Percentiles rank a stretch among this genome's conserved stretches.
These are phyloP conservation scores for Sphaerulina vaccinii DNA, from an alignment of 2,329 filamentous ascomycete genomes.

Conservation along the genomic window DNA sequence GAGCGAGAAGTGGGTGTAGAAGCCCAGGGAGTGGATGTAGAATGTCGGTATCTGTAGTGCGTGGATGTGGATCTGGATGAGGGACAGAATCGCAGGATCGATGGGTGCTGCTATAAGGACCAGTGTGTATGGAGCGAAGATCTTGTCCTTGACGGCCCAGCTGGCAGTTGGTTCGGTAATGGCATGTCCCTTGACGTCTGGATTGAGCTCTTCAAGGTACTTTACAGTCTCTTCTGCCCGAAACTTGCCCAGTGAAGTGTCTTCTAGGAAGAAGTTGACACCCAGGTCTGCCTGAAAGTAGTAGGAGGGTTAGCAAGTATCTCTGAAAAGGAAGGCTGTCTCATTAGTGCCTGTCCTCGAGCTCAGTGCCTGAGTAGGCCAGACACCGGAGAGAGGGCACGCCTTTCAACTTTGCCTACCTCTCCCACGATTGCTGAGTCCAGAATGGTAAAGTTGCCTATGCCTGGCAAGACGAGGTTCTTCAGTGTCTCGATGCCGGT, in stretches of 20 bases:
- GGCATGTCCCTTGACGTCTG: slow-evolving; percentile 79
- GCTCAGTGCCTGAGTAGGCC: too few species aligned
- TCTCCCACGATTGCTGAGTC: slow-evolving; percentile 77
- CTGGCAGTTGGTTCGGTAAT: slow-evolving; percentile 52
- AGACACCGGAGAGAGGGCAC: too few species aligned
- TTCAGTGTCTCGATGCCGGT: slow-evolving; percentile 90
- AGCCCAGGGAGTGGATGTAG: slow-evolving; percentile 84
- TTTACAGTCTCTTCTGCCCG: slow-evolving; percentile 76
- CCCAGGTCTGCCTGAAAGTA: slow-evolving; percentile 83
- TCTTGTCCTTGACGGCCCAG: slow-evolving; percentile 44
- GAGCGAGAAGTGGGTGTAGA: slow-evolving; percentile 86
- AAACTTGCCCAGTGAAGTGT: slow-evolving; percentile 70
- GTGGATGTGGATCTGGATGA: slow-evolving; percentile 52
- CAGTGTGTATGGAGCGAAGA: slow-evolving; percentile 55
- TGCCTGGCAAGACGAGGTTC: slow-evolving; percentile 91
- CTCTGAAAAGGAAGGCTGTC: too few species aligned
- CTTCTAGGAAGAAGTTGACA: slow-evolving; percentile 94
- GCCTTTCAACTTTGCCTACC: too few species aligned
- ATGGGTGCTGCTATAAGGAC: slow-evolving; percentile 62
- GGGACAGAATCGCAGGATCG: slow-evolving; percentile 50
- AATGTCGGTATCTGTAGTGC: slow-evolving; percentile 70
- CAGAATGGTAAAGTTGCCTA: slow-evolving; percentile 87
- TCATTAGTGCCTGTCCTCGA: too few species aligned
- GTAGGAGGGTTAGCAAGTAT: too few species aligned
- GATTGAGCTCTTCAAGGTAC: slow-evolving; percentile 82